These are phyloP conservation scores for Talaromyces verruculosus DNA, from an alignment of 2,329 filamentous ascomycete species.

Conservation along the genomic window DNA sequence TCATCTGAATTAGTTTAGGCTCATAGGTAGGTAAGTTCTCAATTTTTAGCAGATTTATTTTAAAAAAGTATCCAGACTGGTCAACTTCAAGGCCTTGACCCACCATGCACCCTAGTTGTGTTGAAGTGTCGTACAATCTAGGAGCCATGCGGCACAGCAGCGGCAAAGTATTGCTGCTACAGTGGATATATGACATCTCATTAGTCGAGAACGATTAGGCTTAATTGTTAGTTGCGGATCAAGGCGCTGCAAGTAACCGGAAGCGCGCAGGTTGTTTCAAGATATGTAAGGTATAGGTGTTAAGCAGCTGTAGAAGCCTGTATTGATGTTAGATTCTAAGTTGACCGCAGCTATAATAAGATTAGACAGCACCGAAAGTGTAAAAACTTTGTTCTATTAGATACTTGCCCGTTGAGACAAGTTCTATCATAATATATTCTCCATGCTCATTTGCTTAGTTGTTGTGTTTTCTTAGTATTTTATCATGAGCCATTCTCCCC, in stretches of 20 bases:
- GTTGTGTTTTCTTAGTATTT: not conserved
- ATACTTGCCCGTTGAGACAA: not conserved
- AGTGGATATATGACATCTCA: not conserved
- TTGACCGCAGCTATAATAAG: not conserved
- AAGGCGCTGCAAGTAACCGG: not conserved
- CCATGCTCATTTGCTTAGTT: not conserved
- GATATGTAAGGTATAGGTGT: not conserved
- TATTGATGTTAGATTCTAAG: not conserved
- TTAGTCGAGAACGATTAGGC: not conserved
- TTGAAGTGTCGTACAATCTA: not conserved
- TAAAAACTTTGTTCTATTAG: not conserved
- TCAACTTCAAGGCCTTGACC: not conserved
- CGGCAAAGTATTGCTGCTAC: not conserved
- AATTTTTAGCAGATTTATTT: not conserved
- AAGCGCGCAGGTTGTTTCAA: slow-evolving; percentile 16
- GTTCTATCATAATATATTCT: not conserved
- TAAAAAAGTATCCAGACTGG: not conserved
- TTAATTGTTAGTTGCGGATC: not conserved
- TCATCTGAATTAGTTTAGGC: not conserved
- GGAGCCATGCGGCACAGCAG: slow-evolving; percentile 4
- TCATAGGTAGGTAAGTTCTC: not conserved
- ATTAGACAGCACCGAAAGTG: not conserved
- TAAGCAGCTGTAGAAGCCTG: not conserved
- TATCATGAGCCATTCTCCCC: not conserved
- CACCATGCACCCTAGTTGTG: not conserved